A percentile compares a stretch with the other conserved stretches of the same genome.
These are phyloP conservation scores for Cladosporium oxysporum DNA, from an alignment of 2,329 filamentous ascomycete genomes.

Conservation along the genomic window DNA sequence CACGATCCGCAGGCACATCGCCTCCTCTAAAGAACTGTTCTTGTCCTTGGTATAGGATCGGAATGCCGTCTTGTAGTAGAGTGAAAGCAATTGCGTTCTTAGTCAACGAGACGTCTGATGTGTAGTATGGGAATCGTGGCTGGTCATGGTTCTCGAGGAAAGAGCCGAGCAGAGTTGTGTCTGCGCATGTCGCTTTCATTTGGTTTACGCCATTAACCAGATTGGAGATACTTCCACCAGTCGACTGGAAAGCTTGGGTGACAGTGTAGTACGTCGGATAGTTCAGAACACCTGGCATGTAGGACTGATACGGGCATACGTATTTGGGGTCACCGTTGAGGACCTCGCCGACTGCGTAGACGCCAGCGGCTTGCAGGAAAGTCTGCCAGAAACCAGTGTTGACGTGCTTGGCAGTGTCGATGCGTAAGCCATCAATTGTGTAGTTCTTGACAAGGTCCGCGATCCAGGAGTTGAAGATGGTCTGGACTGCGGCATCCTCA, in stretches of 20 bases:
- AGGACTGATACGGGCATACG: conserved; percentile 34
- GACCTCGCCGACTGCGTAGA: conserved; percentile 37
- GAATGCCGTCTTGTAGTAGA: conserved; percentile 27
- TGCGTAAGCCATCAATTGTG: conserved; percentile 36
- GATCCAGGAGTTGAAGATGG: conserved; percentile 43
- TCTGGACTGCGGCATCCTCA: conserved; percentile 39
- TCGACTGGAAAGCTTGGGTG: conserved; percentile 41
- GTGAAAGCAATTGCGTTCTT: conserved; percentile 25
- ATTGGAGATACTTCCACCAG: conserved; percentile 5
- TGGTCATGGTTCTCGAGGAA: conserved; percentile 28
- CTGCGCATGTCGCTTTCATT: conserved; percentile 12
- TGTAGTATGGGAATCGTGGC: conserved; percentile 23
- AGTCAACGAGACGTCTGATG: conserved; percentile 21
- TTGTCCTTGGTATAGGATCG: conserved; percentile 29
- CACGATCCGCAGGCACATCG: conserved; percentile 20
- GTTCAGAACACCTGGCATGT: conserved; percentile 35
- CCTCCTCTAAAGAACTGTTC: conserved; percentile 25
- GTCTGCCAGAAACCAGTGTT: conserved; percentile 32
- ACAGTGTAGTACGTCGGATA: conserved; percentile 39
- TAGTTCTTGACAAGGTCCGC: conserved; percentile 43
- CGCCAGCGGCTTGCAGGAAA: conserved; percentile 30
- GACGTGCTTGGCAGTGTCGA: conserved; percentile 38
- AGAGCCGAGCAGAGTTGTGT: conserved; percentile 23
- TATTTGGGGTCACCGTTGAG: conserved; percentile 28
- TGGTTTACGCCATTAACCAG: conserved; percentile 12